A percentile compares a stretch with the other conserved stretches of the same genome.
These are phyloP conservation scores for Coniochaeta pulveracea DNA, from an alignment of 2,329 filamentous ascomycete species.

Conservation along the genomic window DNA sequence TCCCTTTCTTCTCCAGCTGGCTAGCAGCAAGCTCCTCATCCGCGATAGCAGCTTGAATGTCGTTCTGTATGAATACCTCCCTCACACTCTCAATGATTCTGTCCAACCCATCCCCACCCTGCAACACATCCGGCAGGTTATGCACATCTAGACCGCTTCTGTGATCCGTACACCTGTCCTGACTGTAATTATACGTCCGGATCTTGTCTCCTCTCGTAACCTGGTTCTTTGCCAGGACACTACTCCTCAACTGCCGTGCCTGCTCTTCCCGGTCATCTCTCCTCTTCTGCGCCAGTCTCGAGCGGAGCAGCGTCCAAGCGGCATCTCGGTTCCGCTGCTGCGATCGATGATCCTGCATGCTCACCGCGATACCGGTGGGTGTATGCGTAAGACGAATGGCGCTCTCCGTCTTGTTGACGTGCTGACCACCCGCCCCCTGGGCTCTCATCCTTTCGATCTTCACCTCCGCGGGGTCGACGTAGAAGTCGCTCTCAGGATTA, in stretches of 20 bases:
- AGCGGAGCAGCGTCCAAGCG: slow-evolving; percentile 77
- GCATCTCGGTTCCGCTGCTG: slow-evolving; percentile 81
- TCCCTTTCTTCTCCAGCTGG: slow-evolving; percentile 8
- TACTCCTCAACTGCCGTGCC: slow-evolving; percentile 60
- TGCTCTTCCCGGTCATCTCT: slow-evolving; percentile 79
- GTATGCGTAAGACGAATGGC: slow-evolving; percentile 86
- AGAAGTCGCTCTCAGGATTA: slow-evolving; percentile 85
- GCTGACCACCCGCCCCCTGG: slow-evolving; percentile 85
- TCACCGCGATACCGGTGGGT: slow-evolving; percentile 76
- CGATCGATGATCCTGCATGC: slow-evolving; percentile 86
- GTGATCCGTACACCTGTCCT: slow-evolving; percentile 79
- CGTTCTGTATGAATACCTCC: slow-evolving; percentile 63
- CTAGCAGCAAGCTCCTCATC: slow-evolving; percentile 42
- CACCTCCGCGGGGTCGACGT: slow-evolving; percentile 76
- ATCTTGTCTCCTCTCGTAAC: slow-evolving; percentile 92
- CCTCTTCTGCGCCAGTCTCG: slow-evolving; percentile 67
- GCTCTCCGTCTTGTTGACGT: slow-evolving; percentile 97
- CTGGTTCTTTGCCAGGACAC: slow-evolving; percentile 66
- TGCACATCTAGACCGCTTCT: slow-evolving; percentile 69
- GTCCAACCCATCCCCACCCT: slow-evolving; percentile 60
- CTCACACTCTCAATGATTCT: slow-evolving; percentile 68
- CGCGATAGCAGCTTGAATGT: slow-evolving; percentile 59
- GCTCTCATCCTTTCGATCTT: slow-evolving; percentile 82
- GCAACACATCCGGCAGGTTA: slow-evolving; percentile 70
- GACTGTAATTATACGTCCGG: slow-evolving; percentile 72